A percentile compares a stretch with the other conserved stretches of the same genome.
Evolutionary conservation across 2,329 filamentous ascomycete species (phyloP).

Genomic region (Coleophoma crateriformis): DNA sequence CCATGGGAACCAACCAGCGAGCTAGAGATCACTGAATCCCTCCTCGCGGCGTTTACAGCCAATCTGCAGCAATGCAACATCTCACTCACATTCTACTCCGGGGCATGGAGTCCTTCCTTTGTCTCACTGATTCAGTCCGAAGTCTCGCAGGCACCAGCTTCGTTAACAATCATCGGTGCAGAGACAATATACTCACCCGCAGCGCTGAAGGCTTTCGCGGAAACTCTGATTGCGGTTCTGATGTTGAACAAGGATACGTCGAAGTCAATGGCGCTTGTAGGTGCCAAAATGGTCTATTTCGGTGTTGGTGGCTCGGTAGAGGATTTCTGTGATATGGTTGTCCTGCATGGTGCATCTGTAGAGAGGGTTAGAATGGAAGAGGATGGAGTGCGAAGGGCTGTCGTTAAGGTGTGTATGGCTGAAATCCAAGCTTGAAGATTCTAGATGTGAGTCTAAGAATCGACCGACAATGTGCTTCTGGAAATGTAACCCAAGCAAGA

Average conservation of each 20-base stretch:
- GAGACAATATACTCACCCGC: conserved; percentile 82
- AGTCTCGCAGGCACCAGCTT: conserved; percentile 19
- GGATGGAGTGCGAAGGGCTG: conserved; percentile 55
- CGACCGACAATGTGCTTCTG: no score
- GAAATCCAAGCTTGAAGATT: neutral
- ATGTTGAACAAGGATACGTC: conserved; percentile 40
- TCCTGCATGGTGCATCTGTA: conserved; percentile 41
- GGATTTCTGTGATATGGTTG: conserved; percentile 57
- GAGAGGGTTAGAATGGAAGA: conserved; percentile 50
- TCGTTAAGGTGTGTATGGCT: conserved; percentile 35
- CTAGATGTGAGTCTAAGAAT: no score
- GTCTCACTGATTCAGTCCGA: conserved; percentile 44
- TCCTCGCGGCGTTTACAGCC: conserved; percentile 52
- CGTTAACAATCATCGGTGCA: conserved; percentile 58
- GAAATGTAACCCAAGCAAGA: no score
- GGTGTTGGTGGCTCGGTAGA: conserved; percentile 78
- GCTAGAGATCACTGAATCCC: conserved; percentile 29
- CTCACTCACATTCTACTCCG: conserved; percentile 62
- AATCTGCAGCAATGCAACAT: conserved; percentile 47
- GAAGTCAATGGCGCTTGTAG: conserved; percentile 52
- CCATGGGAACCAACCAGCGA: conserved; percentile 25
- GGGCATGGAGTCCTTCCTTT: conserved; percentile 66
- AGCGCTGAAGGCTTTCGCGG: conserved; percentile 62
- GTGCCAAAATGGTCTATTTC: conserved; percentile 77
- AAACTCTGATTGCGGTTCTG: conserved; percentile 52